phyloP scores from a whole-genome alignment of 164 flowering plant genomes.

The Dillenia suffruticosa region DNA sequence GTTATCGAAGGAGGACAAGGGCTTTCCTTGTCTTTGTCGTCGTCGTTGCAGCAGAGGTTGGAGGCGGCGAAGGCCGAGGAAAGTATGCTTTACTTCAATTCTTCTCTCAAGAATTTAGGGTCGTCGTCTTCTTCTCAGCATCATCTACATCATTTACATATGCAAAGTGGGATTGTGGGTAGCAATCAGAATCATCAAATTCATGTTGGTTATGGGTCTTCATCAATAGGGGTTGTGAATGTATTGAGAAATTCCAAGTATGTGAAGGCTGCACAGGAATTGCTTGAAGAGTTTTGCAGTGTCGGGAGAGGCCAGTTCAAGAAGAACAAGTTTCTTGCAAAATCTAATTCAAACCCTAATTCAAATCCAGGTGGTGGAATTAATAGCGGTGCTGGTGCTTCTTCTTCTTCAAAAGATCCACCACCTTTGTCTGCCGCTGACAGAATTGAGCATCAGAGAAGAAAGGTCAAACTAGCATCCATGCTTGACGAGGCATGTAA shows the following conservation, averaged over 20 bases:
- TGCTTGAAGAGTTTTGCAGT: slow-evolving; percentile 83
- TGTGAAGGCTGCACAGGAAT: slow-evolving; percentile 62
- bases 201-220: slow-evolving; percentile 43
- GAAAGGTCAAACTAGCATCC: slow-evolving; percentile 76
- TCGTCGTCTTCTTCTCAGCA: slow-evolving; percentile 24
- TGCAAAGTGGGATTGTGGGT: slow-evolving; percentile 24
- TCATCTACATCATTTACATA: slow-evolving; percentile 21
- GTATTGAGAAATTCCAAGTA: slow-evolving; percentile 66
- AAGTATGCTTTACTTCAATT: slow-evolving; percentile 40
- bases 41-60: slow-evolving; percentile 47
- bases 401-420: slow-evolving; percentile 46
- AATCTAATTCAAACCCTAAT: slow-evolving; percentile 42
- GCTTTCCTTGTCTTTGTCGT: slow-evolving; percentile 65
- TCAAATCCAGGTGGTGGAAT: slow-evolving; percentile 21
- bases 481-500: slow-evolving; percentile 93
- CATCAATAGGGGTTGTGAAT: slow-evolving; percentile 35
- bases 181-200: slow-evolving; percentile 26
- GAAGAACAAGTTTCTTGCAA: slow-evolving; percentile 34
- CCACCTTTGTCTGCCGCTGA: slow-evolving; percentile 70
- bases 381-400: slow-evolving; percentile 27
- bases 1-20: slow-evolving; percentile 59
- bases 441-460: slow-evolving; percentile 75
- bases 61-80: slow-evolving; percentile 78
- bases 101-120: slow-evolving; percentile 17
- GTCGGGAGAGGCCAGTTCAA: slow-evolving; percentile 72